Base-by-base conservation (phyloP, 2,329 filamentous ascomycete genomes). In the Pseudogymnoascus sp. region DNA sequence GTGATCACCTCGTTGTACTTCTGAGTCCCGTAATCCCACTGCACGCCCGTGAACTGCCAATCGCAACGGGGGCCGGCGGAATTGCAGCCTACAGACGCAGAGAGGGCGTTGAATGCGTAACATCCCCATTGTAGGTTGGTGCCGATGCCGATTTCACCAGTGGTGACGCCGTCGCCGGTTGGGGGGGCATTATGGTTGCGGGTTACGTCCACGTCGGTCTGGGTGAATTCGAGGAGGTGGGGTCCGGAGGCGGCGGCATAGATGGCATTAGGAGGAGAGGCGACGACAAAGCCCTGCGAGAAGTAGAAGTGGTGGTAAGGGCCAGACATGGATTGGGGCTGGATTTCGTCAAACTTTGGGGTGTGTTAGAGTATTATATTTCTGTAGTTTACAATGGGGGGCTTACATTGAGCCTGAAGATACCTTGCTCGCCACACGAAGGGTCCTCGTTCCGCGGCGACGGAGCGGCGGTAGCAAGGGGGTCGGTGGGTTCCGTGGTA, bases 41-140 rank as follows among this genome's bases (percentile, higher is more conserved):
- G 68, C 27, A 74, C 58, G 2, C 75, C 75, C 1, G 72, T 74
- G 62, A 78, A 70, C 12, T 70, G 71, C 66, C 77, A 77, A 15
- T 69, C 62, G 61, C 76, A 79, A 6, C 67, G 62, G 1, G 66
- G 64, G 1, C 68, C 68, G 1, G 31, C 67, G 1, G 75, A 75
- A 58, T 75, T 70, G 64, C 77, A 78, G 2, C 76, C 76, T 27
- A 78, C 69, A 64, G 66, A 74, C 62, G 60, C 74, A 37, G 69
- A 68, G 45, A 71, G 69, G 4, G 68, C 68, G 35, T 73, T 68
- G 61, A 78, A 74, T 58, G 69, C 65, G 60, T 78, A 78, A 8
- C 72, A 75, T 58, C 69, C 68, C 58, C 71, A 69, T 61, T 71
- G 73, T 1, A 62, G 45, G 33, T 69, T 69, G 8, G 58, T 48